Percentiles rank a stretch among this genome's conserved stretches.
phyloP scores from a whole-genome alignment of 1,284 basidiomycete genomes.

The Apiotrichum veenhuisii region DNA sequence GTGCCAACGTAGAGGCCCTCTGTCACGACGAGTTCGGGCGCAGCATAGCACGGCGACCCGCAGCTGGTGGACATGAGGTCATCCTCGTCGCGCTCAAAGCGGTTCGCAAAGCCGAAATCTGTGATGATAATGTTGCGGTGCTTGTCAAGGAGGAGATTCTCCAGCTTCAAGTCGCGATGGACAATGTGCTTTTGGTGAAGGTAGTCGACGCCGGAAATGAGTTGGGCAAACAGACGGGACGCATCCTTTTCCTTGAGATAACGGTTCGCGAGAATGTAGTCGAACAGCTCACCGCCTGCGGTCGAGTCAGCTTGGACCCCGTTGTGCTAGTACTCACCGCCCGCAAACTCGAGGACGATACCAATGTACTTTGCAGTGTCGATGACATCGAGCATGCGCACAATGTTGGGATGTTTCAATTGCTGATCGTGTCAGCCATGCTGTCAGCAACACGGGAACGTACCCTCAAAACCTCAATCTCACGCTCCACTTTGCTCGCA shows the following conservation, averaged over 20 bases:
- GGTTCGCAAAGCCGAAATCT: conserved; percentile 98
- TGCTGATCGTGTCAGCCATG: conserved; percentile 55
- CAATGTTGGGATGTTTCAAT: conserved; percentile 97
- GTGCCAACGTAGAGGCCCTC: conserved; percentile 96
- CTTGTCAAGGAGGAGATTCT: conserved; percentile 94
- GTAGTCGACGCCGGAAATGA: conserved; percentile 98
- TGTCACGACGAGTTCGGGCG: conserved; percentile 97
- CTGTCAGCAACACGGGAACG: conserved; percentile 35
- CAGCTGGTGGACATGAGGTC: conserved; percentile 99
- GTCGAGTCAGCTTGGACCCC: neutral
- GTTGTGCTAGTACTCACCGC: conserved; percentile 51
- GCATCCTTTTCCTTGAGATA: conserved; percentile 95
- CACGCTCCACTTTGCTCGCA: conserved; percentile 93
- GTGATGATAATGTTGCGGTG: conserved; percentile 99
- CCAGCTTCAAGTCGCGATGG: conserved; percentile 97
- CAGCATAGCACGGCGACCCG: conserved; percentile 96
- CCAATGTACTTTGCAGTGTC: conserved; percentile 99
- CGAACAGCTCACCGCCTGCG: conserved; percentile 90
- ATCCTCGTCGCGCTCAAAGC: conserved; percentile 83
- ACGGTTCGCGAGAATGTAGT: conserved; percentile 96
- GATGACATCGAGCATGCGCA: conserved; percentile 96
- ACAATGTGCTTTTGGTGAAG: conserved; percentile 99
- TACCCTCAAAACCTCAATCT: conserved; percentile 94
- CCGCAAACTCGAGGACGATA: conserved; percentile 97
- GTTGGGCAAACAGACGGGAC: conserved; percentile 93